Evolutionary conservation across 805 yeast genomes (phyloP).

Genomic region (Pichia nakasei): DNA sequence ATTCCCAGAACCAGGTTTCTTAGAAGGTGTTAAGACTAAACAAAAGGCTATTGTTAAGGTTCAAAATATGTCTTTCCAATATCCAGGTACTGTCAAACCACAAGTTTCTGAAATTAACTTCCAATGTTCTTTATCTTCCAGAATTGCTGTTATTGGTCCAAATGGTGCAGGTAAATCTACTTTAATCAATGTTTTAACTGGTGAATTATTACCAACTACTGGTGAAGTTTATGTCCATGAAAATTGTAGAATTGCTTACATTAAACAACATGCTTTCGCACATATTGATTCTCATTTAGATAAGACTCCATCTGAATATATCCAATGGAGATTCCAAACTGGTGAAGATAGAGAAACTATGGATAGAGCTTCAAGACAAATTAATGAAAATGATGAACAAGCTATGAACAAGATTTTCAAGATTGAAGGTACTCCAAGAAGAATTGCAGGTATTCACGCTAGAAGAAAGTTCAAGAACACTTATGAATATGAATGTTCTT

Average conservation of each 20-base stretch:
- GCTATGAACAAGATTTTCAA: slow-evolving; percentile 99
- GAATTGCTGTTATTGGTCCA: slow-evolving; percentile 99
- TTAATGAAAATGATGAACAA: slow-evolving; percentile 93
- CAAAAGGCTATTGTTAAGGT: slow-evolving; percentile 99
- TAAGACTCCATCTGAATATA: slow-evolving; percentile 99
- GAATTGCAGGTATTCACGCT: slow-evolving; percentile 86
- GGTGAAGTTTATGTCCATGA: slow-evolving; percentile 99
- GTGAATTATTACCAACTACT: slow-evolving; percentile 95
- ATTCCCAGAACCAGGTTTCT: slow-evolving; percentile 99
- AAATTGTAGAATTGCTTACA: slow-evolving; percentile 99
- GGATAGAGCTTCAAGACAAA: slow-evolving; percentile 99
- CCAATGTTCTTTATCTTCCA: slow-evolving; percentile 98
- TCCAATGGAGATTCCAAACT: slow-evolving; percentile 99
- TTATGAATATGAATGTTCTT: slow-evolving; percentile 98
- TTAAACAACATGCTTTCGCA: slow-evolving; percentile 99
- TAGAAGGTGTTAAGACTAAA: slow-evolving; percentile 99
- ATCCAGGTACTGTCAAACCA: slow-evolving; percentile 97
- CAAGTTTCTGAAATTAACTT: slow-evolving; percentile 85
- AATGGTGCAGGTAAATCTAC: slow-evolving; percentile 99
- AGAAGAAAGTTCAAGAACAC: slow-evolving; percentile 99
- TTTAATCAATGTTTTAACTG: slow-evolving; percentile 95
- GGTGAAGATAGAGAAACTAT: slow-evolving; percentile 99
- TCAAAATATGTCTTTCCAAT: slow-evolving; percentile 95
- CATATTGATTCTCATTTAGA: slow-evolving; percentile 98
- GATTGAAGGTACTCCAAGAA: slow-evolving; percentile 98